A percentile compares a stretch with the other conserved stretches of the same genome.
These are phyloP conservation scores for Neonectria punicea DNA, from an alignment of 2,329 filamentous ascomycete species.

Conservation along the genomic window DNA sequence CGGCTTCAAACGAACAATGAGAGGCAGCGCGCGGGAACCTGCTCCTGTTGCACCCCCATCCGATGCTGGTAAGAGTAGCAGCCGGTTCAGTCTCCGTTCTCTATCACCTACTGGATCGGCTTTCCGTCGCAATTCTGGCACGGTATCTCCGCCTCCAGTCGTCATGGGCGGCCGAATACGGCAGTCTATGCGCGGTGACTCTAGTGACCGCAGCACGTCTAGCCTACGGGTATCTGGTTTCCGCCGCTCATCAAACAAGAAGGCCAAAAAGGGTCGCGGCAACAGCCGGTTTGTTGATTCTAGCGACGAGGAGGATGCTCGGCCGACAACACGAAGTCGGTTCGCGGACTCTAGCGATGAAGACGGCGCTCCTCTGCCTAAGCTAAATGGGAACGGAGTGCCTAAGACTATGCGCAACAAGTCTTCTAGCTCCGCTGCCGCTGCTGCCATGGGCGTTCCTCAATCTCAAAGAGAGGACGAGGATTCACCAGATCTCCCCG, in stretches of 20 bases:
- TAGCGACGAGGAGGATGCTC: slow-evolving; percentile 68
- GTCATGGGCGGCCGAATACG: slow-evolving; percentile 55
- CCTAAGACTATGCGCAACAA: slow-evolving; percentile 46
- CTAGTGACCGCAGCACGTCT: slow-evolving; percentile 49
- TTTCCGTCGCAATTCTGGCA: slow-evolving; percentile 55
- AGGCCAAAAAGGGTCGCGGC: slow-evolving; percentile 46
- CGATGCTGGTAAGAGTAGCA: slow-evolving; percentile 51
- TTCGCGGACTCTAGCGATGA: slow-evolving; percentile 81
- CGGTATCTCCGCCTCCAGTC: slow-evolving; percentile 50
- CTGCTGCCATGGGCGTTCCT: slow-evolving; percentile 48
- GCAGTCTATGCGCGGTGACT: slow-evolving; percentile 57
- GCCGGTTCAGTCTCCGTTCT: slow-evolving; percentile 76
- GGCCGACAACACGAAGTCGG: slow-evolving; percentile 58
- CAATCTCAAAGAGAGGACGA: slow-evolving; percentile 58
- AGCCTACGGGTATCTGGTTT: slow-evolving; percentile 57
- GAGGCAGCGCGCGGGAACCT: slow-evolving; percentile 50
- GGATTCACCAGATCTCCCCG: slow-evolving; percentile 68
- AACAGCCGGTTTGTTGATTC: slow-evolving; percentile 77
- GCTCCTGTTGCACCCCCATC: slow-evolving; percentile 38
- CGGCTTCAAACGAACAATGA: slow-evolving; percentile 80
- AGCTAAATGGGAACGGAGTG: slow-evolving; percentile 47
- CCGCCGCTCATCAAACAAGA: slow-evolving; percentile 53
- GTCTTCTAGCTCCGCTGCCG: slow-evolving; percentile 48
- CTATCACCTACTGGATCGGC: slow-evolving; percentile 72
- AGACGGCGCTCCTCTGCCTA: slow-evolving; percentile 46